These are phyloP conservation scores for Ustilago nuda DNA, from an alignment of 1,284 basidiomycete genomes.

Conservation along the genomic window DNA sequence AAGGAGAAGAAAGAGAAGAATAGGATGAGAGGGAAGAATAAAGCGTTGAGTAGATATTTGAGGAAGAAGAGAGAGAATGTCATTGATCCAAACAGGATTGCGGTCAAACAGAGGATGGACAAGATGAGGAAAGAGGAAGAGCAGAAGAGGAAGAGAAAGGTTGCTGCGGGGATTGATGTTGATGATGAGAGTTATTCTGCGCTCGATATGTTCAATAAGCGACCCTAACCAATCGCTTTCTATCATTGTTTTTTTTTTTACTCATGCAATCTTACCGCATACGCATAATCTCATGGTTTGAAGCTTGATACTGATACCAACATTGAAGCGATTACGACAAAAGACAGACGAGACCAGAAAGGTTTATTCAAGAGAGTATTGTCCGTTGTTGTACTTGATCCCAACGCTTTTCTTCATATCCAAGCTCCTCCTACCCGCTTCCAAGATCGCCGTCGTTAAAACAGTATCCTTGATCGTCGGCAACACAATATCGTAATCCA, in stretches of 20 bases:
- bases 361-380: constrained; percentile 78
- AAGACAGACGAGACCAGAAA: too few relatives aligned
- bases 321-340: too few relatives aligned
- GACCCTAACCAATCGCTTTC: neutral
- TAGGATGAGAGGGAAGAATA: constrained; percentile 63
- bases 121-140: constrained; percentile 36
- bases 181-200: constrained; percentile 29
- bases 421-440: constrained; percentile 87
- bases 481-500: constrained; percentile 82
- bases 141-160: constrained; percentile 27
- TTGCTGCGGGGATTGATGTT: constrained; percentile 26
- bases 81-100: constrained; percentile 59
- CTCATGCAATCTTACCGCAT: neutral
- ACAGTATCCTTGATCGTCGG: constrained; percentile 90
- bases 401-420: constrained; percentile 85
- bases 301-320: too few relatives aligned
- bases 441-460: constrained; percentile 88
- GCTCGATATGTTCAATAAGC: constrained; percentile 45
- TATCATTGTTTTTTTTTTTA: neutral
- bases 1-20: constrained; percentile 59
- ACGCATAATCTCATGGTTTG: neutral
- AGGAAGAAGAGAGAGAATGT: constrained; percentile 66
- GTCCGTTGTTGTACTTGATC: constrained; percentile 77
- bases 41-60: constrained; percentile 60
- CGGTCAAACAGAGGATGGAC: constrained; percentile 51